Percentiles rank a stretch among this genome's conserved stretches.
These are phyloP conservation scores for Boletus rubropictus DNA, from an alignment of 768 basidiomycete genomes.

Conservation along the genomic window DNA sequence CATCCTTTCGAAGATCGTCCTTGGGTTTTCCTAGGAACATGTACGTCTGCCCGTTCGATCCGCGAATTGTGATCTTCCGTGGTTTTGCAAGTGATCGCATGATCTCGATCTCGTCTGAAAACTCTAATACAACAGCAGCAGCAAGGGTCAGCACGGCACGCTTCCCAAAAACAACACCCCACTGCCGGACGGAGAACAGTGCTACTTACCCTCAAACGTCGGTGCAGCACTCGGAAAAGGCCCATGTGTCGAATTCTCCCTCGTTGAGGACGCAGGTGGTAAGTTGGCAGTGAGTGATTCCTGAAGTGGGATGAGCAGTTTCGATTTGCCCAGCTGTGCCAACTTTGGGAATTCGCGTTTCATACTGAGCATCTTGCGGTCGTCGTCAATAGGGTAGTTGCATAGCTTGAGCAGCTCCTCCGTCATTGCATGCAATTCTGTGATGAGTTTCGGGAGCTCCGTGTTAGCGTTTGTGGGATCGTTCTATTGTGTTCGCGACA, in stretches of 20 bases:
- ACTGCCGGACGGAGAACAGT: neutral
- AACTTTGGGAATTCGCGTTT: constrained; percentile 51
- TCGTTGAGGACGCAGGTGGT: constrained; percentile 59
- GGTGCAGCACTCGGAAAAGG: constrained; percentile 79
- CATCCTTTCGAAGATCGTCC: constrained; percentile 96
- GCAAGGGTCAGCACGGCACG: neutral
- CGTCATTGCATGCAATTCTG: constrained; percentile 55
- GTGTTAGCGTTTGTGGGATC: constrained; percentile 39
- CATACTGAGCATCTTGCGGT: constrained; percentile 36
- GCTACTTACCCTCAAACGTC: constrained; percentile 56
- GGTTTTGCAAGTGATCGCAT: constrained; percentile 92
- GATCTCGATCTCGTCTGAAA: constrained; percentile 77
- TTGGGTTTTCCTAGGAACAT: constrained; percentile 95
- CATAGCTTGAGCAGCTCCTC: constrained; percentile 65
- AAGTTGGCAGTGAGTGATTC: constrained; percentile 84
- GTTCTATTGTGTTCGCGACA: constrained; percentile 31
- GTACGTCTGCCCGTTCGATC: constrained; percentile 78
- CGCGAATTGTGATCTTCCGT: constrained; percentile 80
- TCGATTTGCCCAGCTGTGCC: constrained; percentile 50
- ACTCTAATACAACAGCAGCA: constrained; percentile 40
- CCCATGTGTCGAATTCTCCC: constrained; percentile 52
- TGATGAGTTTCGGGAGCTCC: constrained; percentile 46
- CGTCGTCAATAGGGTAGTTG: constrained; percentile 45
- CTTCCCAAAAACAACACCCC: neutral
- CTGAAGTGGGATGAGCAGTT: constrained; percentile 85